Percentiles rank a stretch among this genome's conserved stretches.
Evolutionary conservation across 495 filamentous ascomycete genomes (phyloP).

Genomic region (Tuber indicum): DNA sequence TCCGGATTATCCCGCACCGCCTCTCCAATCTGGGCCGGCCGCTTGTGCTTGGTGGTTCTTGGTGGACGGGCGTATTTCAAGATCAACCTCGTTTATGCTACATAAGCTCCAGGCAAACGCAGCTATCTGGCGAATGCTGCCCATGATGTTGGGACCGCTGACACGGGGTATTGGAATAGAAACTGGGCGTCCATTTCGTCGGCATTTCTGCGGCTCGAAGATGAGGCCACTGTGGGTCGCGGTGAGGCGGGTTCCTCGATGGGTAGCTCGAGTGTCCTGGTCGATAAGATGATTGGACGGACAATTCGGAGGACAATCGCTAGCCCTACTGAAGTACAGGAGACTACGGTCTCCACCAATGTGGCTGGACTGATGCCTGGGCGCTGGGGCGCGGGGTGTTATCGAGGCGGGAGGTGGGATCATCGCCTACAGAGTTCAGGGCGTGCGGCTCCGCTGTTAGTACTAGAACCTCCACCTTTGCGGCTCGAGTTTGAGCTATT

Average conservation of each 20-base stretch:
- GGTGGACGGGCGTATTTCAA: constrained; percentile 27
- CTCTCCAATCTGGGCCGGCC: background rate
- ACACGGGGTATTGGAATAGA: constrained; percentile 41
- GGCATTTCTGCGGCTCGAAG: background rate
- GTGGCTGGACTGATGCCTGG: constrained; percentile 37
- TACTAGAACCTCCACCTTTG: constrained; percentile 36
- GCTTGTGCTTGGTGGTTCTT: background rate
- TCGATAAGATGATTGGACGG: constrained; percentile 59
- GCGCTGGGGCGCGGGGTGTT: constrained; percentile 34
- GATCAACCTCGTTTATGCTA: constrained; percentile 72
- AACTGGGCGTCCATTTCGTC: constrained; percentile 37
- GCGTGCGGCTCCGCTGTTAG: constrained; percentile 20
- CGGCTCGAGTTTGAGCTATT: constrained; percentile 2
- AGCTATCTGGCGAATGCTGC: constrained; percentile 72
- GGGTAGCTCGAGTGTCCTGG: constrained; percentile 45
- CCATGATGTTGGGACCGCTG: constrained; percentile 62
- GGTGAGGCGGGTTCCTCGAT: constrained; percentile 48
- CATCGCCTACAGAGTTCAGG: background rate
- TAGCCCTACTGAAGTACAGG: constrained; percentile 81
- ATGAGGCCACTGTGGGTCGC: constrained; percentile 48
- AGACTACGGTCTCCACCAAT: constrained; percentile 84
- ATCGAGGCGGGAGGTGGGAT: constrained; percentile 4
- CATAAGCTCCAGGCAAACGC: constrained; percentile 76
- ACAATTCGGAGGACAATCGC: constrained; percentile 77
- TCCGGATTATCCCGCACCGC: background rate